Evolutionary conservation across 805 yeast species (phyloP), one percentile per base, ranked within the genome.

Genomic region (Cyberlindnera mississippiensis): DNA sequence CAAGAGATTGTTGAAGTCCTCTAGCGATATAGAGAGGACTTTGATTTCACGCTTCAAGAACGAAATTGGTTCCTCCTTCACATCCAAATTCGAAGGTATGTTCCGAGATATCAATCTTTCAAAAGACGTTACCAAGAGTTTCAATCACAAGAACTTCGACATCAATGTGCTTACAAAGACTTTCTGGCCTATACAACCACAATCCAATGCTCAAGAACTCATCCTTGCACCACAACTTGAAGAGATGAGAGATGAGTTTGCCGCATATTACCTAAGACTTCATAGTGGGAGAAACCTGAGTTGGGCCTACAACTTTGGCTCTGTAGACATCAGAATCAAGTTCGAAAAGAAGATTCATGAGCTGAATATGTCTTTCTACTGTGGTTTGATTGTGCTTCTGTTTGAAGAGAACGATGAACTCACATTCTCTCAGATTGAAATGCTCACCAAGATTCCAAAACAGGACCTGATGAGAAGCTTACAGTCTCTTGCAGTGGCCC

Each of bases 291-390:
- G 95, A 50, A 69, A 66, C 36, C 58, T 85, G 35, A 66, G 65
- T 8, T 93, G 97, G 97, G 81, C 88, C 28, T 86, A 90, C 18
- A 80, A 80, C 50, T 76, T 86, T 55, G 96, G 96, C 6, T 78
- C 86, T 6, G 81, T 87, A 44, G 97, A 90, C 53, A 69, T 91
- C 41, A 71, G 84, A 38, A 80, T 84, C 52, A 72, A 80, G 28
- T 85, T 82, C 51, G 80, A 82, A 5, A 73, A 79, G 26, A 74
- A 77, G 36, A 75, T 82, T 1, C 90, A 91, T 56, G 90, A 85
- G 44, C 73, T 90, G 33, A 85, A 80, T 48, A 73, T 89, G 76
- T 82, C 96, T 0, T 73, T 95, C 0, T 79, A 81, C 50, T 83
- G 95, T 11, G 90, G 85, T n/a, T 64, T 85, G 1, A 78, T 93